Conservation (phyloP, 495 filamentous ascomycete species). For the Penicillium waksmanii region DNA sequence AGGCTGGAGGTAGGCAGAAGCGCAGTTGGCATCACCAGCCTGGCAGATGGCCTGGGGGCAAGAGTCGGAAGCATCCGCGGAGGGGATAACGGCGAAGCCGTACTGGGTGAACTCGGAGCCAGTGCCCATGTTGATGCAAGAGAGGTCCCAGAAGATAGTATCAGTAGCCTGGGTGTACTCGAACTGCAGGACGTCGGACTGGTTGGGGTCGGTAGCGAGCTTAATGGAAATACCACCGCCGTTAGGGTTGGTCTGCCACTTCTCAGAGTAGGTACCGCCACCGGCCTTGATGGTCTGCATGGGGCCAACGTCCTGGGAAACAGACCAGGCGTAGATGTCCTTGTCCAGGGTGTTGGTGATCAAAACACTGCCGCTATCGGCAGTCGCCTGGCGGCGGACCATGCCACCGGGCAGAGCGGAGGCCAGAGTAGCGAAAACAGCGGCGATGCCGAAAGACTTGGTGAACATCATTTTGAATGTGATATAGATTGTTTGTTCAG, state of each 20-base stretch:
- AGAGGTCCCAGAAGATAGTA: constrained; percentile 50
- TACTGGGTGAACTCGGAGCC: constrained; percentile 44
- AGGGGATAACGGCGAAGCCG: constrained; percentile 45
- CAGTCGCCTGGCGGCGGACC: constrained; percentile 27
- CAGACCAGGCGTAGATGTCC: constrained; percentile 49
- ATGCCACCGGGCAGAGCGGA: constrained; percentile 42
- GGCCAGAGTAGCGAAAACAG: constrained; percentile 41
- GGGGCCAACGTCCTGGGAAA: constrained; percentile 28
- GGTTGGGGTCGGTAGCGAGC: constrained; percentile 33
- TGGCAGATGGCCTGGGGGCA: constrained; percentile 46
- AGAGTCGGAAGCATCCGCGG: constrained; percentile 21
- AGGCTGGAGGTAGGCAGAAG: constrained; percentile 47
- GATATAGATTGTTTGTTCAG: constrained; percentile 7
- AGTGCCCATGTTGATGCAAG: constrained; percentile 46
- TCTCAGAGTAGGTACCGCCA: constrained; percentile 41
- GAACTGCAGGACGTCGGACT: constrained; percentile 48
- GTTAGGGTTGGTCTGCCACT: constrained; percentile 41
- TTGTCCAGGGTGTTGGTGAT: constrained; percentile 45
- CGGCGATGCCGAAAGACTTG: constrained; percentile 44
- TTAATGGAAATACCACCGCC: constrained; percentile 52
- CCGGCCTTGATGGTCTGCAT: constrained; percentile 36
- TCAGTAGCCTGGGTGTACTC: constrained; percentile 46
- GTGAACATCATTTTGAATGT: constrained; percentile 52
- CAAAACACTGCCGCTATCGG: constrained; percentile 34
- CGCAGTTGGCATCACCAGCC: constrained; percentile 42